Evolutionary conservation across 495 filamentous ascomycete species (phyloP), one percentile per base, ranked within the genome.

Genomic region (Apodospora peruviana): DNA sequence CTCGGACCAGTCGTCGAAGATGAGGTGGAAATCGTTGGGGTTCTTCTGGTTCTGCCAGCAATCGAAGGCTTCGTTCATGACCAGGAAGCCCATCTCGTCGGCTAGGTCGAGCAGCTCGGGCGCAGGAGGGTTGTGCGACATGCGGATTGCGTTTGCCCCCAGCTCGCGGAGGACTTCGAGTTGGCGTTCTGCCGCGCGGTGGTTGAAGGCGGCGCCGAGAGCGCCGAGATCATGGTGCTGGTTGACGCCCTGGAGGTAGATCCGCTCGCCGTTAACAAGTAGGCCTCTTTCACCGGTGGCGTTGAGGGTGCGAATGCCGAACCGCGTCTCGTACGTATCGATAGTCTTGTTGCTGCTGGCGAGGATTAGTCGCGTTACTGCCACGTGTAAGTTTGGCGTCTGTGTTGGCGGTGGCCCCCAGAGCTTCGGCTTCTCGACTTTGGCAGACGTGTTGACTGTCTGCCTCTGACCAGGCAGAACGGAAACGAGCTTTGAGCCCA

Each of bases 81-180:
- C 68, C 64, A 85, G 62, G 29, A 85, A 61, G 0, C 81, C 82
- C 56, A 80, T 65, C 14, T 60, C 62, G 55, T 83, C 79, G 5
- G 80, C 75, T 0, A 85, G 55, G 4, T 78, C 68, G 32, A 82
- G 75, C 1, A 83, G 51, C 44, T 79, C 76, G 0, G 78, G 73
- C n/a, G 70, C 64, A 0, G 72, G 70, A 14, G 72, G 72, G 45
- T 75, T 75, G 52, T 78, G 73, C 3, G 73, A 78, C n/a, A 62
- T 74, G 2, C 74, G 65, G 19, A 78, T 55, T 3, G 70, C 68
- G 51, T 78, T 76, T 53, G 45, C 47, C 21, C 73, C 73, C 70
- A 76, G 66, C 21, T 74, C 71, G 23, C 69, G 70, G 1, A 78
- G 56, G 39, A 69, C 63, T 45, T 69, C 46, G 5, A 72, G 55